Conservation (phyloP, 352 stramenopile genomes). For the Pythium apleroticum region DNA sequence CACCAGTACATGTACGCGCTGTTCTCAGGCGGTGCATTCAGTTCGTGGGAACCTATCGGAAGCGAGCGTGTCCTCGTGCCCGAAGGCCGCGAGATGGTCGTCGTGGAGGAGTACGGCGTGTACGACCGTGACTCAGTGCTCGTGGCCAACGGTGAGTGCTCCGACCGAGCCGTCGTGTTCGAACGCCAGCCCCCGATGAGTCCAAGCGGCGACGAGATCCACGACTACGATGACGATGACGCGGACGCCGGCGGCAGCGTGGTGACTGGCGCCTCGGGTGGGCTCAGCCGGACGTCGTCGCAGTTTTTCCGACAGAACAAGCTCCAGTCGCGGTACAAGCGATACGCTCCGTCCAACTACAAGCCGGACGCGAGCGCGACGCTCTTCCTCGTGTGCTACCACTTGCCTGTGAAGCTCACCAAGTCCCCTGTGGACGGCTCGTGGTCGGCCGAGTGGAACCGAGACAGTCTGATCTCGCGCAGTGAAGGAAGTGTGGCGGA, state of each 20-base stretch:
- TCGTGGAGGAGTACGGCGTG: conserved; percentile 72
- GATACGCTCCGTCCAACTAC: conserved; percentile 76
- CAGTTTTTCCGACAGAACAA: conserved; percentile 68
- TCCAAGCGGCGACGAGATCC: conserved; percentile 20
- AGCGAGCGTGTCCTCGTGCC: conserved; percentile 70
- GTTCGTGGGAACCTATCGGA: conserved; percentile 79
- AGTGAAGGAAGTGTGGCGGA: conserved; percentile 87
- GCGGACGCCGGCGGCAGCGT: conserved; percentile 6
- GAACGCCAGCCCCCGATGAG: conserved; percentile 35
- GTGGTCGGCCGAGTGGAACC: conserved; percentile 90
- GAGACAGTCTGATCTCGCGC: conserved; percentile 91
- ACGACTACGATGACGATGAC: conserved; percentile 30
- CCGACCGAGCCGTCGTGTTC: conserved; percentile 65
- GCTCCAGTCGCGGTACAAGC: conserved; percentile 79
- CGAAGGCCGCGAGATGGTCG: conserved; percentile 77
- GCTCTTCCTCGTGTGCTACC: conserved; percentile 92
- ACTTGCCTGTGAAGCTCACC: conserved; percentile 88
- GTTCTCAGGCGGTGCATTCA: conserved; percentile 84
- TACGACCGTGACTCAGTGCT: conserved; percentile 69
- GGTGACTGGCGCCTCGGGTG: neutral
- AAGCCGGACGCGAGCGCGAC: conserved; percentile 54
- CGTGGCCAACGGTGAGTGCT: conserved; percentile 51
- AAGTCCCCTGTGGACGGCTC: conserved; percentile 61
- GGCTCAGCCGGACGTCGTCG: conserved; percentile 36
- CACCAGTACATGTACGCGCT: conserved; percentile 92